These are phyloP conservation scores for Xylaria arbuscula DNA, from an alignment of 2,329 filamentous ascomycete genomes.

Conservation along the genomic window DNA sequence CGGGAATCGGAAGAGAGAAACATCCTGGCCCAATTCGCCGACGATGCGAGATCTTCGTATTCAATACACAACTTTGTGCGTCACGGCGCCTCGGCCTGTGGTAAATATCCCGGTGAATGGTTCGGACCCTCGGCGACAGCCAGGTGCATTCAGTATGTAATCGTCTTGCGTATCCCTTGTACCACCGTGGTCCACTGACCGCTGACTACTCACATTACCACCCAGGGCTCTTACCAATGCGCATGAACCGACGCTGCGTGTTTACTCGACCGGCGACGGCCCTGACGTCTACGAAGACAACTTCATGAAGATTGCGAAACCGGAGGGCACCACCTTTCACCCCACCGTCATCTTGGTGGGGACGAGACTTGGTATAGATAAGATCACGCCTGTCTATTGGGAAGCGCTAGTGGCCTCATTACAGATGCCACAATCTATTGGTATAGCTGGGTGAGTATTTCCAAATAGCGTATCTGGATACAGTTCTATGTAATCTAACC, in stretches of 20 bases:
- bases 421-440: conserved; percentile 91
- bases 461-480: neutral
- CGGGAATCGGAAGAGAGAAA: conserved; percentile 70
- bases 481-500: conserved; percentile 32
- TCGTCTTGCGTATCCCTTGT: neutral
- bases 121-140: conserved; percentile 98
- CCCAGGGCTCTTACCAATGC: conserved; percentile 78
- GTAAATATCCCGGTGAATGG: conserved; percentile 97
- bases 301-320: conserved; percentile 81
- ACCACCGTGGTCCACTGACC: neutral
- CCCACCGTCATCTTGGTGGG: conserved; percentile 91
- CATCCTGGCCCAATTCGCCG: conserved; percentile 85
- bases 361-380: conserved; percentile 90
- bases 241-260: conserved; percentile 73
- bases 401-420: conserved; percentile 87
- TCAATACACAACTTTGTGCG: conserved; percentile 95
- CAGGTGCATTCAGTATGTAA: conserved; percentile 86
- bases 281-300: conserved; percentile 93
- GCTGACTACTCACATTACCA: conserved; percentile 29
- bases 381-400: conserved; percentile 94
- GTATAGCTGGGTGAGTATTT: conserved; percentile 83
- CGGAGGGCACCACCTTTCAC: conserved; percentile 73
- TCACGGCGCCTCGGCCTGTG: conserved; percentile 86
- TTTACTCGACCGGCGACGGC: conserved; percentile 90
- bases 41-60: conserved; percentile 86